phyloP scores from a whole-genome alignment of 2,329 filamentous ascomycete genomes.

The Verticillium albo-atrum region DNA sequence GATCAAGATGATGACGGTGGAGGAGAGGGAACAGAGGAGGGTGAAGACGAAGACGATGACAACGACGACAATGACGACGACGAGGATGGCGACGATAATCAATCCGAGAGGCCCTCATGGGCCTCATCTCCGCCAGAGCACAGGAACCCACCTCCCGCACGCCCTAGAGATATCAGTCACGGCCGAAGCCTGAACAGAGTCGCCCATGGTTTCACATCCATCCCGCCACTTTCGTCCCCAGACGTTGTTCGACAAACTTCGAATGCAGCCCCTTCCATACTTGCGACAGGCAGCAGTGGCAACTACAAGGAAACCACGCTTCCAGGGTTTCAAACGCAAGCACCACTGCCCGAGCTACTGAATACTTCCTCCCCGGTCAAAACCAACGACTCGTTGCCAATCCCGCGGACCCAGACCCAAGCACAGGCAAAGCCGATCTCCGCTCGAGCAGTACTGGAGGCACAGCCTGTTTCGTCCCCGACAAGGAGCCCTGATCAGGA shows the following conservation, averaged over 20 bases:
- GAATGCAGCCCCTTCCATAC: neutral
- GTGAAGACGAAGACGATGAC: neutral
- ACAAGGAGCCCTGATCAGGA: constrained; percentile 19
- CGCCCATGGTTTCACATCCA: neutral
- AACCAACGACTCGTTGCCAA: neutral
- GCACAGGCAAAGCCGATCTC: neutral
- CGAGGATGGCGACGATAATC: neutral
- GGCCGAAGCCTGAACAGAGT: neutral
- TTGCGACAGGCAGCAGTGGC: neutral
- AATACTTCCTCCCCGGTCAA: constrained; percentile 2
- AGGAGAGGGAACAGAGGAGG: no score
- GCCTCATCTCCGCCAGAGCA: constrained; percentile 11
- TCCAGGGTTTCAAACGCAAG: neutral
- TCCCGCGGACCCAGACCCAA: neutral
- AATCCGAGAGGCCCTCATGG: constrained; percentile 14
- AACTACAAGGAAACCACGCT: neutral
- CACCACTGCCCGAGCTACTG: neutral
- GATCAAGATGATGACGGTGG: neutral
- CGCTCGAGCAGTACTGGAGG: neutral
- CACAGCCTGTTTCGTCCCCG: constrained; percentile 2
- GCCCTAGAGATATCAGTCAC: neutral
- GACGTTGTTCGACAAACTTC: neutral
- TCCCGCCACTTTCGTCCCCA: neutral
- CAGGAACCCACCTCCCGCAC: neutral
- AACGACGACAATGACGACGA: neutral